These are phyloP conservation scores for Hypoxylon subgilvum DNA, from an alignment of 495 filamentous ascomycete genomes.

Conservation along the genomic window DNA sequence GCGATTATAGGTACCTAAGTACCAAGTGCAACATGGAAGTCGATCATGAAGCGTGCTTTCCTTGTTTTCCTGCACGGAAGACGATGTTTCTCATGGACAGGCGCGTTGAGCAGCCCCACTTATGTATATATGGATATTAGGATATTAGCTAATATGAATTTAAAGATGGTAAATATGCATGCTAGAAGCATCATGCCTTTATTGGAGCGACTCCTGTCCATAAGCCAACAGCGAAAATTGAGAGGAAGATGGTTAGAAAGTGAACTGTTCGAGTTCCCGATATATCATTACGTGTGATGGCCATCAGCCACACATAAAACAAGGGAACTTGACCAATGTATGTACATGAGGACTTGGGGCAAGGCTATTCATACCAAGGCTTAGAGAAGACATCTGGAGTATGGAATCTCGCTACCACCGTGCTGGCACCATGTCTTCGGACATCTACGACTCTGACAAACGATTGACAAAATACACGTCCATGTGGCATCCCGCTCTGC, in stretches of 20 bases:
- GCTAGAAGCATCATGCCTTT: too few relatives aligned
- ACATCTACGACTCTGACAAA: constrained; percentile 28
- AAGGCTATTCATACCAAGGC: not conserved
- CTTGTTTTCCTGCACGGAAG: not conserved
- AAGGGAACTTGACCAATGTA: too few relatives aligned
- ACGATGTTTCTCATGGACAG: constrained; percentile 12
- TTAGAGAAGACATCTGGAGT: not conserved
- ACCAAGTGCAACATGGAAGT: too few relatives aligned
- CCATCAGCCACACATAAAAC: too few relatives aligned
- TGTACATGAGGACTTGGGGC: too few relatives aligned
- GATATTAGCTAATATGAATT: too few relatives aligned
- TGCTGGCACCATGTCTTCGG: constrained; percentile 9
- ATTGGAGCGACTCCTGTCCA: too few relatives aligned
- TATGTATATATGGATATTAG: not conserved
- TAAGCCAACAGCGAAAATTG: too few relatives aligned
- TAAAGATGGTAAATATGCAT: too few relatives aligned
- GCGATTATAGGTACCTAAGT: too few relatives aligned
- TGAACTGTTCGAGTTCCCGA: too few relatives aligned
- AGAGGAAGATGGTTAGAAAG: not conserved
- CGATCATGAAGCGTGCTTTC: not conserved
- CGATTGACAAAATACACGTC: constrained; percentile 21
- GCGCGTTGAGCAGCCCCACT: constrained; percentile 7
- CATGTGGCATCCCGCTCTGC: constrained; percentile 21
- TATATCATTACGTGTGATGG: too few relatives aligned
- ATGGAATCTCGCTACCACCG: constrained; percentile 24